phyloP scores from a whole-genome alignment of 192 early-diverging fungal species.

The Coemansia asiatica region DNA sequence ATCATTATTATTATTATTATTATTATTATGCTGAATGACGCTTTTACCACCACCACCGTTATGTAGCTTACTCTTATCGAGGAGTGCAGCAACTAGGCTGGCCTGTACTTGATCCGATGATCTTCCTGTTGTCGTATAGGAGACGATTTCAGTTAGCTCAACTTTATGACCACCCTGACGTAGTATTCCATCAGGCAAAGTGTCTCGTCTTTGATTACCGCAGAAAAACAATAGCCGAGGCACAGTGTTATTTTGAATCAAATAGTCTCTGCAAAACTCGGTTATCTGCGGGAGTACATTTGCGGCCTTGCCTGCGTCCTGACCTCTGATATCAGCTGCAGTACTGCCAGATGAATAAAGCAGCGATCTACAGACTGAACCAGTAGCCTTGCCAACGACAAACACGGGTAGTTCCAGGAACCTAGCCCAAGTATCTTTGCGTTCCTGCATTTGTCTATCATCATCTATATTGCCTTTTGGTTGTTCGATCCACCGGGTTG shows the following conservation, averaged over 20 bases:
- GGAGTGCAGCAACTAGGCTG: constrained; percentile 18
- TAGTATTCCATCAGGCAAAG: constrained; percentile 36
- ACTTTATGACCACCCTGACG: constrained; percentile 8
- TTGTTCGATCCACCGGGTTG: constrained; percentile 11
- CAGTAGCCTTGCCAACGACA: constrained; percentile 45
- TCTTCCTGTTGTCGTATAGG: constrained; percentile 37
- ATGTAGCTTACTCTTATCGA: constrained; percentile 5
- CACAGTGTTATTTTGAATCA: background rate
- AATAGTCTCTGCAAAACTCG: constrained; percentile 19
- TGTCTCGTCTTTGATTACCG: constrained; percentile 42
- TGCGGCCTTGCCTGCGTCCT: constrained; percentile 24
- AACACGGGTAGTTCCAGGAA: constrained; percentile 32
- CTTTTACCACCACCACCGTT: background rate
- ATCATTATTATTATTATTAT: too few species aligned
- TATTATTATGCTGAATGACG: background rate
- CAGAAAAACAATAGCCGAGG: constrained; percentile 39
- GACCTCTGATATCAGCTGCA: constrained; percentile 24
- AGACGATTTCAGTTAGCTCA: constrained; percentile 28
- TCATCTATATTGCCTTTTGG: background rate
- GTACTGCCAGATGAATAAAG: background rate
- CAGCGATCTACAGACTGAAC: constrained; percentile 13
- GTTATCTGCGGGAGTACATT: constrained; percentile 28
- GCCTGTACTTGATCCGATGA: background rate
- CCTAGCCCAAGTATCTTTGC: constrained; percentile 5
- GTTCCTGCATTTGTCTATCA: background rate